phyloP scores from a whole-genome alignment of 306 rosid genomes.

The Notholithocarpus densiflorus region DNA sequence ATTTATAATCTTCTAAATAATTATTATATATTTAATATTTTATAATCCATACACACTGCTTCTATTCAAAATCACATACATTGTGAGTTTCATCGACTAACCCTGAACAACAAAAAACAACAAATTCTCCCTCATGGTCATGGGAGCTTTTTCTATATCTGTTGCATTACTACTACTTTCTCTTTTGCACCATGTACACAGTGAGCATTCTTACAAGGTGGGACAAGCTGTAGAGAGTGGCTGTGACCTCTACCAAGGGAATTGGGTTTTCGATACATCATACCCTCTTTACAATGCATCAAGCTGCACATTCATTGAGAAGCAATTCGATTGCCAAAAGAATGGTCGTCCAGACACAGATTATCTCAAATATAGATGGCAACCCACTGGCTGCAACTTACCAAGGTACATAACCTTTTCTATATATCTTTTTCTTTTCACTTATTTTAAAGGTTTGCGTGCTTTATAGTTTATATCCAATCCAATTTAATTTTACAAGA shows the following conservation, averaged over 20 bases:
- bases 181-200: slow-evolving; percentile 23
- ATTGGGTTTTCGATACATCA: slow-evolving; percentile 55
- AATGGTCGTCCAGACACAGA: slow-evolving; percentile 67
- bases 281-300: slow-evolving; percentile 56
- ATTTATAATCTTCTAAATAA: too few species aligned
- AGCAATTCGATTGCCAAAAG: slow-evolving; percentile 47
- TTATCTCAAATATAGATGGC: slow-evolving; percentile 75
- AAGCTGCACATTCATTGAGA: slow-evolving; percentile 54
- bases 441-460: too few species aligned
- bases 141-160: slow-evolving; percentile 26
- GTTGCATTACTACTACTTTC: not conserved
- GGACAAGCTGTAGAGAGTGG: not conserved
- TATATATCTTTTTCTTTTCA: not conserved
- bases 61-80: too few species aligned
- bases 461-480: too few species aligned
- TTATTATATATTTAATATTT: too few species aligned
- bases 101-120: too few species aligned
- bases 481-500: too few species aligned
- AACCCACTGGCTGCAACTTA: slow-evolving; percentile 55
- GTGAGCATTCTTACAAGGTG: not conserved
- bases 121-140: slow-evolving; percentile 2
- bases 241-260: slow-evolving; percentile 58
- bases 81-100: too few species aligned
- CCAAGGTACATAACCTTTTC: slow-evolving; percentile 40
- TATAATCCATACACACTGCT: too few species aligned